phyloP scores from a whole-genome alignment of 305 asterid genomes.

The Salvia sclarea region DNA sequence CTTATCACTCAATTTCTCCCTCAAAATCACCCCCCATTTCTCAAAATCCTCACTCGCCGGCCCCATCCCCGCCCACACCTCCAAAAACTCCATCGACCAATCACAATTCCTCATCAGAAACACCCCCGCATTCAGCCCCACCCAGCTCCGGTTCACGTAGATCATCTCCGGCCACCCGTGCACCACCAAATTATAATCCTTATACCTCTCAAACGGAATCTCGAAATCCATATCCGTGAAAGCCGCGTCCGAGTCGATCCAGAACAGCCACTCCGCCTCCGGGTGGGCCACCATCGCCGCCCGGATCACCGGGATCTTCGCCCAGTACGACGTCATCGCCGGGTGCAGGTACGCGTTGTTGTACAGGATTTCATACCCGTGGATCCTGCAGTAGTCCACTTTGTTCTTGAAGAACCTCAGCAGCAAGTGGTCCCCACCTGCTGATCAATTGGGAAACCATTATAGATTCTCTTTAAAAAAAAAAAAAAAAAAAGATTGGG shows the following conservation, averaged over 20 bases:
- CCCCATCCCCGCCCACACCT: conserved; percentile 71
- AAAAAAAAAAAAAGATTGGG: no score
- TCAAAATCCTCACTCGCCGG: conserved; percentile 59
- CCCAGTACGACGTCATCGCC: conserved; percentile 63
- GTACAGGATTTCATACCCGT: conserved; percentile 66
- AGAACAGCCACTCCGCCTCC: conserved; percentile 66
- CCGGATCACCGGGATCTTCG: conserved; percentile 59
- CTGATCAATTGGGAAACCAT: no score
- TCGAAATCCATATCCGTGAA: conserved; percentile 73
- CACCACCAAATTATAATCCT: conserved; percentile 54
- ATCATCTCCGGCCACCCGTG: conserved; percentile 59
- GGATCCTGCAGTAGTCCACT: conserved; percentile 70
- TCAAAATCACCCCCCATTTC: conserved; percentile 52
- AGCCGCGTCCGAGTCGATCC: conserved; percentile 80
- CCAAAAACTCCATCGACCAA: conserved; percentile 71
- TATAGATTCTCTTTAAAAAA: no score
- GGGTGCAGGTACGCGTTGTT: conserved; percentile 57
- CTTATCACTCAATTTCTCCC: conserved; percentile 52
- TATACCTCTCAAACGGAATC: conserved; percentile 63
- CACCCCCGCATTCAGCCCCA: conserved; percentile 62
- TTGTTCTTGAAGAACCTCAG: conserved; percentile 74
- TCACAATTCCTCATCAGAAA: conserved; percentile 70
- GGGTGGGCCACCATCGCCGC: conserved; percentile 84
- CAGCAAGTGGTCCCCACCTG: conserved; percentile 64
- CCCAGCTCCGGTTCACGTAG: conserved; percentile 66